Conservation (phyloP, 331 rosid species). For the Dryas integrifolia region DNA sequence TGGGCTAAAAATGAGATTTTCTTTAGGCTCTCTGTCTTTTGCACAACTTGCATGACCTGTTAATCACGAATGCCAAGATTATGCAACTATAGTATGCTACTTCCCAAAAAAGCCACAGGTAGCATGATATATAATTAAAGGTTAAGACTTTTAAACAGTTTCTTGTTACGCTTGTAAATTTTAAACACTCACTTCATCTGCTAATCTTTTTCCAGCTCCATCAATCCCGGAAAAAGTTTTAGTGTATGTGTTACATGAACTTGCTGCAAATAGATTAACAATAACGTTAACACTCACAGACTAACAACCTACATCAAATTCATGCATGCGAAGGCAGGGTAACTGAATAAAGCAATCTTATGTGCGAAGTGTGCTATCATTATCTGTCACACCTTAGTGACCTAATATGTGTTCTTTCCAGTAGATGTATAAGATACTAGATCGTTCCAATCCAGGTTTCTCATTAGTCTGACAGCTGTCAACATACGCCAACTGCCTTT, state of each 20-base stretch:
- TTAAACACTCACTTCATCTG: slow-evolving; percentile 75
- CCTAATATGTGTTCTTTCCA: not conserved
- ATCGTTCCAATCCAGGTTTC: not conserved
- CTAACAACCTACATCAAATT: slow-evolving; percentile 3
- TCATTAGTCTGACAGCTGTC: not conserved
- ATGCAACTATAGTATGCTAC: slow-evolving; percentile 24
- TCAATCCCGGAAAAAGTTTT: slow-evolving; percentile 89
- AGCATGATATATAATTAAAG: slow-evolving; percentile 5
- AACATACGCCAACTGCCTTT: not conserved
- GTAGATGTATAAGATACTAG: not conserved
- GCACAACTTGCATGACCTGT: slow-evolving; percentile 79
- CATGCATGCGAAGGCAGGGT: not conserved
- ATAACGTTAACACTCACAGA: slow-evolving; percentile 6
- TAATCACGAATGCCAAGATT: slow-evolving; percentile 26
- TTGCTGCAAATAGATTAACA: slow-evolving; percentile 56
- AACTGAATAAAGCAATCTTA: not conserved
- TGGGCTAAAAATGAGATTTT: slow-evolving; percentile 88
- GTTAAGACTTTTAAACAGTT: slow-evolving; percentile 19
- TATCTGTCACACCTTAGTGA: not conserved
- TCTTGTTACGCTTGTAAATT: slow-evolving; percentile 29
- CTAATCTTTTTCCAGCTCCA: slow-evolving; percentile 92
- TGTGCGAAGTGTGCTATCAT: not conserved
- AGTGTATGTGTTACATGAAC: slow-evolving; percentile 74
- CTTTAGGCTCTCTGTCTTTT: slow-evolving; percentile 65
- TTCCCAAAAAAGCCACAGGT: slow-evolving; percentile 27